These are phyloP conservation scores for Trichoderma asperellum DNA, from an alignment of 2,329 filamentous ascomycete species.

Conservation along the genomic window DNA sequence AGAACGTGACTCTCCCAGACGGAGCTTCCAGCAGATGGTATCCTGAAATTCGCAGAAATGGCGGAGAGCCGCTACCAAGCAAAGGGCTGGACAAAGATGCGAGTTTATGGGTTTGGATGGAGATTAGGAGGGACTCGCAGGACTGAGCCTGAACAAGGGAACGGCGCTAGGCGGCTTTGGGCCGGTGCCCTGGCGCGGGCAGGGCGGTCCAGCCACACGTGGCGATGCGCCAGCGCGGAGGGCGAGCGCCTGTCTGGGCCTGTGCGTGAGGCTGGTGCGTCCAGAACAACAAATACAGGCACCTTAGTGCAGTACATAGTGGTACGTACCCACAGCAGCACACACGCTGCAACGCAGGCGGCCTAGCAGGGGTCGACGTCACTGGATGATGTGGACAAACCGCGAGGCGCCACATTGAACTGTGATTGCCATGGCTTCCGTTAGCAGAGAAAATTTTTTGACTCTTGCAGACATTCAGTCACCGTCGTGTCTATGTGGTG, in stretches of 20 bases:
- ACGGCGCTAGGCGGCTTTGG: conserved; percentile 33
- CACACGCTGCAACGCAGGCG: background rate
- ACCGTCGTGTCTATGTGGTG: background rate
- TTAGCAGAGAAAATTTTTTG: background rate
- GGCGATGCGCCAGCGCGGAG: conserved; percentile 9
- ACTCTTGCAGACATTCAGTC: background rate
- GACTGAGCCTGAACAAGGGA: conserved; percentile 40
- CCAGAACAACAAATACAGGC: background rate
- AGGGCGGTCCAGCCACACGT: conserved; percentile 29
- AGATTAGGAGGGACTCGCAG: conserved; percentile 41
- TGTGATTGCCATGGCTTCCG: background rate
- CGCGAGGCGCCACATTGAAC: conserved; percentile 19
- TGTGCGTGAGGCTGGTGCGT: conserved; percentile 20
- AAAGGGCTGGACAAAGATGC: conserved; percentile 26
- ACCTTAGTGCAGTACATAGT: too few species aligned
- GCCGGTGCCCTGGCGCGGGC: conserved; percentile 30
- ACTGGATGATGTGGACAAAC: conserved; percentile 31
- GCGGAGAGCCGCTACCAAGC: conserved; percentile 20
- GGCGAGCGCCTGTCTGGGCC: background rate
- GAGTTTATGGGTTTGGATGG: conserved; percentile 34
- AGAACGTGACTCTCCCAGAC: conserved; percentile 4
- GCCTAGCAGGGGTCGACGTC: conserved; percentile 31
- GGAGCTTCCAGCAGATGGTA: conserved; percentile 18
- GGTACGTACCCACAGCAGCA: too few species aligned
- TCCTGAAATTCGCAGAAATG: conserved; percentile 12